Evolutionary conservation across 805 yeast genomes (phyloP), one percentile per base, ranked within the genome.

Genomic region (Pichia nanzhaoensis): DNA sequence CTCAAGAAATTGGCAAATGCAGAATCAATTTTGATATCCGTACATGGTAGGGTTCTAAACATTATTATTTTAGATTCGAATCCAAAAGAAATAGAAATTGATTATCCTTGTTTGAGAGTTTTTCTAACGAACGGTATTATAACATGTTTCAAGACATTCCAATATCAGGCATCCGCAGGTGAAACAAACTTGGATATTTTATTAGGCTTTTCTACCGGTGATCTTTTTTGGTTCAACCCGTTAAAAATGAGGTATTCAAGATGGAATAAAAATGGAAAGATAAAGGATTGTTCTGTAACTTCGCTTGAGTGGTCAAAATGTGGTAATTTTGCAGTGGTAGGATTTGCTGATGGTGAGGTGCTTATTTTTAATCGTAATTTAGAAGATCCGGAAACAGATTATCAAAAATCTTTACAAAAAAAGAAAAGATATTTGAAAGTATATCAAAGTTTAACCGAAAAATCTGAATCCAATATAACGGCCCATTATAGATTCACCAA

Each of bases 171-270:
- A 4, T 36, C 56, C 7, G 51, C 49, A 3, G 58, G 58, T n/a
- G 68, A 64, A 16, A 55, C 56, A 24, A 65, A 65, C 32, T 63
- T 83, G 7, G 80, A 80, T 42, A 66, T 80, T 6, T 62, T 78
- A 2, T 51, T 81, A 17, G 93, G 91, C 1, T 73, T 79, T 50
- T 75, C 81, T 17, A 64, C 79, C 1, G 88, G 91, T n/a, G 87
- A 80, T 52, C 59, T 84, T 2, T 50, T 83, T 5, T 71, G 87
- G 73, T 49, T 80, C 31, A 84, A 82, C 51, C 73, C 82, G 9
- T 60, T 67, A 22, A 63, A 69, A 34, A 65, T 67, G 59, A 69
- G 69, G 45, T 77, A 75, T 58, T 58, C 73, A 21, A 67, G 81
- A 35, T 62, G 77, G 61, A 78, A 78, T 58, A 77, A 76, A 51